Conservation (phyloP, 192 early-diverging fungal species). For the Backusella luteola region DNA sequence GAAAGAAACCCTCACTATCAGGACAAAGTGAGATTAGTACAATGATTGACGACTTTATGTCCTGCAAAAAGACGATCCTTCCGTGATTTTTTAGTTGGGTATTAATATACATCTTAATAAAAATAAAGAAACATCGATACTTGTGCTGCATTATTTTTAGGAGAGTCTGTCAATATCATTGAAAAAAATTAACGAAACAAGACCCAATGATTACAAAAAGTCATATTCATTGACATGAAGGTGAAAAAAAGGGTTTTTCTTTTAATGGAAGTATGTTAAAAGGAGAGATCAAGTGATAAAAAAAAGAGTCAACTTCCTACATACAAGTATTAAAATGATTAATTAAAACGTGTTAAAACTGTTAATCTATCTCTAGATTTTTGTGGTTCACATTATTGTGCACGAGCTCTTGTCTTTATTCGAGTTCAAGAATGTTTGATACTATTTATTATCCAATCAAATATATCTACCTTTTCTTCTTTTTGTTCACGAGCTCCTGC, state of each 20-base stretch:
- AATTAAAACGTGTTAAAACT: constrained; percentile 6
- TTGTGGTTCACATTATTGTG: neutral
- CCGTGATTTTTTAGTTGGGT: neutral
- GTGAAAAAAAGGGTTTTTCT: neutral
- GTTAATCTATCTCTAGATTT: neutral
- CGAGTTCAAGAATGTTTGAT: neutral
- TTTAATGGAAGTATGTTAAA: neutral
- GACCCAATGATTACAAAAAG: neutral
- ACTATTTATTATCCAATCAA: constrained; percentile 1
- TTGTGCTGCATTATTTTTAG: neutral
- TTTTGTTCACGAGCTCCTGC: constrained; percentile 16
- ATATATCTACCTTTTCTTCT: neutral
- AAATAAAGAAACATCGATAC: neutral
- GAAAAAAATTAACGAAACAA: neutral
- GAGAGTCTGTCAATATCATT: constrained; percentile 5
- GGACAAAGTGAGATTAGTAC: neutral
- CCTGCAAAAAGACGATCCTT: constrained; percentile 10
- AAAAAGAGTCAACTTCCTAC: neutral
- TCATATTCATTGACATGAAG: neutral
- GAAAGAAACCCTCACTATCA: neutral
- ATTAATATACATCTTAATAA: neutral
- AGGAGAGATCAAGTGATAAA: neutral
- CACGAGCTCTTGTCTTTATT: constrained; percentile 7
- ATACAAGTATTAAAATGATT: neutral
- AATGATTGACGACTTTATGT: neutral